Percentiles rank a stretch among this genome's conserved stretches.
Evolutionary conservation across 441 rosid genomes (phyloP).

Genomic region (Populus hybrid): DNA sequence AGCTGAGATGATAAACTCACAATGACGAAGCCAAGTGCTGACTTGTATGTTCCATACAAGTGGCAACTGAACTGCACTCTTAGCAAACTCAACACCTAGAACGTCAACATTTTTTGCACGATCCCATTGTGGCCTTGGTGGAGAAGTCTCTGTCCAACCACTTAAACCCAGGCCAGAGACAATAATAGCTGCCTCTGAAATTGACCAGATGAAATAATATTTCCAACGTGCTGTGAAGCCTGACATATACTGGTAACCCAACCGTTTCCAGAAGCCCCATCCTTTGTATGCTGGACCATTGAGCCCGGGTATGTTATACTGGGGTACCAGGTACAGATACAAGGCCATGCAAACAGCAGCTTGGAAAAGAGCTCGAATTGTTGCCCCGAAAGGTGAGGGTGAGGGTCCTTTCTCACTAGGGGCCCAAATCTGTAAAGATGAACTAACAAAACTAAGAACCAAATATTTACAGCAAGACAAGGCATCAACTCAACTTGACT

Average conservation of each 20-base stretch:
- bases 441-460: constrained; percentile 12
- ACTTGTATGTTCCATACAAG: constrained; percentile 98
- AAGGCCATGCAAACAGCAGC: constrained; percentile 82
- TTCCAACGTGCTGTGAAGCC: constrained; percentile 91
- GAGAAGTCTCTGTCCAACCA: constrained; percentile 84
- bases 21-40: constrained; percentile 98
- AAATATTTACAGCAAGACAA: constrained; percentile 3
- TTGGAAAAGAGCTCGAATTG: constrained; percentile 66
- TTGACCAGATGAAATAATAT: constrained; percentile 96
- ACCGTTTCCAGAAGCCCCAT: constrained; percentile 85
- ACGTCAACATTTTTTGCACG: constrained; percentile 82
- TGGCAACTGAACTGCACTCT: constrained; percentile 80
- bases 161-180: constrained; percentile 91
- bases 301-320: constrained; percentile 60
- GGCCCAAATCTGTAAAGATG: constrained; percentile 64
- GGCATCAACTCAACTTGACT: neutral
- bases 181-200: constrained; percentile 84
- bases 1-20: constrained; percentile 49
- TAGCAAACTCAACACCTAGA: constrained; percentile 79
- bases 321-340: constrained; percentile 66
- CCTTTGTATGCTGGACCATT: constrained; percentile 70
- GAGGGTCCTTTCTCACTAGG: constrained; percentile 35
- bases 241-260: constrained; percentile 82
- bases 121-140: constrained; percentile 79
- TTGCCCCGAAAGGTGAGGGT: constrained; percentile 61